A percentile compares a stretch with the other conserved stretches of the same genome.
phyloP scores from a whole-genome alignment of 1,284 basidiomycete species.

The Naganishia sp. region DNA sequence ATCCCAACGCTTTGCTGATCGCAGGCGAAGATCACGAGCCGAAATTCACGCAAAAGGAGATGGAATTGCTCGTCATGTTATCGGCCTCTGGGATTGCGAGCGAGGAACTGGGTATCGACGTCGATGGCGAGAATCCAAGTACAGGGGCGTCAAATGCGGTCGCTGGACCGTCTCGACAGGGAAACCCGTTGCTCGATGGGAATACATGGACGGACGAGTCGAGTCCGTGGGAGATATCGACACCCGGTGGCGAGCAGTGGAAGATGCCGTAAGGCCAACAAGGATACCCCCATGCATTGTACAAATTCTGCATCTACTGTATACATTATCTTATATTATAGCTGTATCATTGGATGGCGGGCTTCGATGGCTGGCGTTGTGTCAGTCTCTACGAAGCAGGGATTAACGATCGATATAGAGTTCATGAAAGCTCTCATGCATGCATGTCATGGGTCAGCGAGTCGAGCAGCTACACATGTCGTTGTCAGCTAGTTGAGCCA shows the following conservation, averaged over 20 bases:
- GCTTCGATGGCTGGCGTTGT: too few relatives aligned
- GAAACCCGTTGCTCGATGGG: slow-evolving; percentile 13
- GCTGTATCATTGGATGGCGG: too few relatives aligned
- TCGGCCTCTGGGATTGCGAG: slow-evolving; percentile 24
- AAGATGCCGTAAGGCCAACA: neutral
- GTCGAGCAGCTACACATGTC: too few relatives aligned
- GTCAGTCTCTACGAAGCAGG: too few relatives aligned
- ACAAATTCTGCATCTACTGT: too few relatives aligned
- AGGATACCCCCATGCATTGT: too few relatives aligned
- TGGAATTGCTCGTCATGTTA: slow-evolving; percentile 30
- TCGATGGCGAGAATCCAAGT: neutral
- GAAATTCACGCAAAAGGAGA: slow-evolving; percentile 32
- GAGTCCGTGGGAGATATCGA: slow-evolving; percentile 30
- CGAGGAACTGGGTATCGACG: slow-evolving; percentile 29
- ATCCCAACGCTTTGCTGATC: slow-evolving; percentile 3
- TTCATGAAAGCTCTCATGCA: too few relatives aligned
- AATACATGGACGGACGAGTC: slow-evolving; percentile 31
- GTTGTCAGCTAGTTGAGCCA: too few relatives aligned
- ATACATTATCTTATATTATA: too few relatives aligned
- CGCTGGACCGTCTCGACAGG: slow-evolving; percentile 11
- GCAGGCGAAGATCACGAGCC: slow-evolving; percentile 25
- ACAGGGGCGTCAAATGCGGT: slow-evolving; percentile 1
- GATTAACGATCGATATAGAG: too few relatives aligned
- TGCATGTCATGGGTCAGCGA: too few relatives aligned
- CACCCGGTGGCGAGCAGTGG: slow-evolving; percentile 23